Evolutionary conservation across 768 basidiomycete genomes (phyloP).

Genomic region (Amanita exitialis): DNA sequence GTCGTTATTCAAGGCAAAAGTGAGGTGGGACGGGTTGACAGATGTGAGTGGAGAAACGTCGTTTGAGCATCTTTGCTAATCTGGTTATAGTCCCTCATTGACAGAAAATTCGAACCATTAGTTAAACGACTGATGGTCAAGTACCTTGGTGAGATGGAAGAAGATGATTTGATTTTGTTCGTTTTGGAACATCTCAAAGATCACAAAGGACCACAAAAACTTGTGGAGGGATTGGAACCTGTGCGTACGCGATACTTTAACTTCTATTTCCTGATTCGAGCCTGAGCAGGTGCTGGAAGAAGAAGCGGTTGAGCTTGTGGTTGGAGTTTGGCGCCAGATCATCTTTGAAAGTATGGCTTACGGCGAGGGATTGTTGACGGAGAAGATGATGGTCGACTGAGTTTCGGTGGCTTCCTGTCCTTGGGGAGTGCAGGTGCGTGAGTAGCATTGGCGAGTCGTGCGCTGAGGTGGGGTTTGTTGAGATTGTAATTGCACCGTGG

Average conservation of each 20-base stretch:
- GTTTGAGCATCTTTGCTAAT: slow-evolving; percentile 10
- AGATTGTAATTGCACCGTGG: slow-evolving; percentile 19
- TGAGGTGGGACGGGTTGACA: slow-evolving; percentile 85
- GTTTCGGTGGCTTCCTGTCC: slow-evolving; percentile 16
- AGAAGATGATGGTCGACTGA: slow-evolving; percentile 72
- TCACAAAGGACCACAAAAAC: slow-evolving; percentile 74
- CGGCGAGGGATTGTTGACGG: slow-evolving; percentile 80
- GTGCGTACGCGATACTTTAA: slow-evolving; percentile 40
- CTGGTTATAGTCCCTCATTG: slow-evolving; percentile 56
- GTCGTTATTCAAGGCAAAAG: slow-evolving; percentile 70
- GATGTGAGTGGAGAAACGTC: slow-evolving; percentile 52
- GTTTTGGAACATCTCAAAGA: slow-evolving; percentile 90
- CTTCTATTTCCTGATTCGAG: not conserved
- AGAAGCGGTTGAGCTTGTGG: slow-evolving; percentile 73
- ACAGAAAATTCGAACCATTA: slow-evolving; percentile 78
- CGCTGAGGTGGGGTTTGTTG: slow-evolving; percentile 30
- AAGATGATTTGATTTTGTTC: slow-evolving; percentile 91
- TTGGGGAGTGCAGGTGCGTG: slow-evolving; percentile 49
- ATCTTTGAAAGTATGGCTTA: slow-evolving; percentile 95
- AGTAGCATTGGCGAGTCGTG: slow-evolving; percentile 34
- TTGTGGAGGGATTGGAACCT: slow-evolving; percentile 85
- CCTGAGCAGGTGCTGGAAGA: slow-evolving; percentile 76
- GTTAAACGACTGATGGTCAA: slow-evolving; percentile 77
- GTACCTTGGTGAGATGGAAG: slow-evolving; percentile 86
- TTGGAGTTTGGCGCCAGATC: slow-evolving; percentile 82